phyloP scores from a whole-genome alignment of 2,329 filamentous ascomycete species.

The Cordyceps militaris region DNA sequence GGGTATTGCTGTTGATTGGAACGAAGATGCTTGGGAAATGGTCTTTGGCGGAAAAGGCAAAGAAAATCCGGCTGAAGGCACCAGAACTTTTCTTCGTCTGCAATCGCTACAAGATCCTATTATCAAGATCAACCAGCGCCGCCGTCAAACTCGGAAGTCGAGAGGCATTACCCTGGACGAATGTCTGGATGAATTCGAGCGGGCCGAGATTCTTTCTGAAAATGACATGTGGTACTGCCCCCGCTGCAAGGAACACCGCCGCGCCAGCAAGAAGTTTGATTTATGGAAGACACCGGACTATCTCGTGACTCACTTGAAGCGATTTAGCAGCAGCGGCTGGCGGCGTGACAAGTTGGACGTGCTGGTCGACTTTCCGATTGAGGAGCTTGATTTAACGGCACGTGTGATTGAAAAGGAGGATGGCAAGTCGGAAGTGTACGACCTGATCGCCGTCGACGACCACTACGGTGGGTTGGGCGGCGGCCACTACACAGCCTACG shows the following conservation, averaged over 20 bases:
- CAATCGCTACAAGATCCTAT: slow-evolving; percentile 54
- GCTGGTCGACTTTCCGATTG: slow-evolving; percentile 82
- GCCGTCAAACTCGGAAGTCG: slow-evolving; percentile 47
- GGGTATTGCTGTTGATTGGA: slow-evolving; percentile 83
- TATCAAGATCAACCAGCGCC: slow-evolving; percentile 55
- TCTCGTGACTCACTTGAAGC: slow-evolving; percentile 88
- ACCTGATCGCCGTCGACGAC: slow-evolving; percentile 92
- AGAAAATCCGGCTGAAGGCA: slow-evolving; percentile 44
- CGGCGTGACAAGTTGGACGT: slow-evolving; percentile 89
- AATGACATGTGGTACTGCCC: slow-evolving; percentile 98
- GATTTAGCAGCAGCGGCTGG: slow-evolving; percentile 78
- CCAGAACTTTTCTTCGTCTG: slow-evolving; percentile 47
- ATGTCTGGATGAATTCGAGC: slow-evolving; percentile 90
- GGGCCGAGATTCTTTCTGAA: slow-evolving; percentile 86
- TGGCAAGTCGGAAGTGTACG: slow-evolving; percentile 78
- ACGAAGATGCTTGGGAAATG: slow-evolving; percentile 57
- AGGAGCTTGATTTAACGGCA: slow-evolving; percentile 73
- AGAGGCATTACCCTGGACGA: slow-evolving; percentile 78
- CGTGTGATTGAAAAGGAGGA: slow-evolving; percentile 74
- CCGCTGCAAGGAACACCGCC: slow-evolving; percentile 85
- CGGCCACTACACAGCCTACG: slow-evolving; percentile 92
- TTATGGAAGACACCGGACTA: slow-evolving; percentile 97
- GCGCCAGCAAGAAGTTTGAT: slow-evolving; percentile 93
- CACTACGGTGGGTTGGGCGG: slow-evolving; percentile 91
- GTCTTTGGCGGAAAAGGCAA: slow-evolving; percentile 53